These are phyloP conservation scores for Rickenella mellea DNA, from an alignment of 768 basidiomycete species.

Conservation along the genomic window DNA sequence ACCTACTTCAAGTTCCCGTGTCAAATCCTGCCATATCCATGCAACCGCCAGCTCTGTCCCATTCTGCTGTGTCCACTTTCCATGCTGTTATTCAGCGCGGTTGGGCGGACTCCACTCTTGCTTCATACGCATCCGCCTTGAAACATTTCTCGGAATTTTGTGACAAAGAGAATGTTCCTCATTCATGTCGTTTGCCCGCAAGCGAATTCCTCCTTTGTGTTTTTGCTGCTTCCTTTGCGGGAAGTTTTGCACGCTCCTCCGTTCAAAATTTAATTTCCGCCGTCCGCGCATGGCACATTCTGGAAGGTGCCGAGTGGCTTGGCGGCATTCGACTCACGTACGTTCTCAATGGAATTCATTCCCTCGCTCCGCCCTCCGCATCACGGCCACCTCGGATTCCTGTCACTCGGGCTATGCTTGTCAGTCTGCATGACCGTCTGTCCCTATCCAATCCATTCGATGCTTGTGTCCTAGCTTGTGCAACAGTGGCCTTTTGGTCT, in stretches of 20 bases:
- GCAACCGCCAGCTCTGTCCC: too few relatives aligned
- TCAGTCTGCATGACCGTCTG: conserved; percentile 9
- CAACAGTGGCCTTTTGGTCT: conserved; percentile 21
- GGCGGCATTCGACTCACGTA: conserved; percentile 7
- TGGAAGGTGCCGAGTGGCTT: neutral
- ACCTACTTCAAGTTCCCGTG: too few relatives aligned
- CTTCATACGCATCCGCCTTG: neutral
- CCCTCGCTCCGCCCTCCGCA: conserved; percentile 15
- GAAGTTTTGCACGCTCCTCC: conserved; percentile 11
- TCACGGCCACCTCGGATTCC: conserved; percentile 11
- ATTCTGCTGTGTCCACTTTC: too few relatives aligned
- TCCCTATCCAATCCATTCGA: conserved; percentile 13
- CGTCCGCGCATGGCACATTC: conserved; percentile 21
- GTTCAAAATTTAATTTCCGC: conserved; percentile 2
- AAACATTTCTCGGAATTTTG: conserved; percentile 13
- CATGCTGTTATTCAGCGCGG: too few relatives aligned
- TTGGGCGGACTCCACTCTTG: conserved; percentile 7
- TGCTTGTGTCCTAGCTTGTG: conserved; percentile 13
- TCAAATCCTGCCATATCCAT: too few relatives aligned
- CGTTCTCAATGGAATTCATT: conserved; percentile 15
- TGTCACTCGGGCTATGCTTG: conserved; percentile 14
- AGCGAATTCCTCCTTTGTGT: conserved; percentile 18
- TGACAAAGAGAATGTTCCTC: conserved; percentile 10
- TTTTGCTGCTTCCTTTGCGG: conserved; percentile 18
- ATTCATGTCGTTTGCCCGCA: conserved; percentile 11